Evolutionary conservation across 2,329 filamentous ascomycete genomes (phyloP), one percentile per base, ranked within the genome.

Genomic region (Aureobasidium subglaciale): DNA sequence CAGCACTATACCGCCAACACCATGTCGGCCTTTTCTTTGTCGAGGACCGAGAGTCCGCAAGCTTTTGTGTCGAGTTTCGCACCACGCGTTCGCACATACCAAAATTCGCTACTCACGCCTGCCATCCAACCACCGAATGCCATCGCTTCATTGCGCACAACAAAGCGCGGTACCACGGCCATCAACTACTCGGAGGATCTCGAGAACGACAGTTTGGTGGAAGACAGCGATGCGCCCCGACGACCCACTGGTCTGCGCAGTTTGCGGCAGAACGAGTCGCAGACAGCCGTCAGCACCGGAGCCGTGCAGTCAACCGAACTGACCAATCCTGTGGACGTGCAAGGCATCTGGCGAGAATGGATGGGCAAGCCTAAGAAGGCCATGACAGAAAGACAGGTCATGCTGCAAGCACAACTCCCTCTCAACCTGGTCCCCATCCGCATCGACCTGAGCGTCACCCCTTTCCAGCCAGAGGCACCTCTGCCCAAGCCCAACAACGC

Each of bases 101-200:
- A 87, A 70, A 97, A 97, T 75, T 89, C 92, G 34, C 83, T 97
- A 55, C 82, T 96, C 59, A 89, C 88, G 22, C 91, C 92, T 32
- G 56, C 56, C 24, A 84, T 93, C 59, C 81, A 92, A 59, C 88
- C 87, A 60, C 80, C 81, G 55, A 84, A 83, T 59, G 79, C 85
- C 56, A 71, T 82, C 2, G 85, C 83, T 22, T 16, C 50, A 25
- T 75, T 88, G 64, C 84, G 92, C 68, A 95, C 88, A n/a, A 97
- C 93, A 8, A 97, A 99, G 76, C 87, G 93, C 71, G 93, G 93
- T 57, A 97, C 93, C 2, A 93, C 89, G 30, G 88, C 92, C 60
- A 93, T 97, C 73, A 99, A 96, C 74, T 99, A 99, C 68, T 92
- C 93, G 22, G 93, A 99, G 69, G 92, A 97, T 69, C 91, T 91